phyloP scores from a whole-genome alignment of 2,329 filamentous ascomycete species.

The Cladobotryum protrusum region DNA sequence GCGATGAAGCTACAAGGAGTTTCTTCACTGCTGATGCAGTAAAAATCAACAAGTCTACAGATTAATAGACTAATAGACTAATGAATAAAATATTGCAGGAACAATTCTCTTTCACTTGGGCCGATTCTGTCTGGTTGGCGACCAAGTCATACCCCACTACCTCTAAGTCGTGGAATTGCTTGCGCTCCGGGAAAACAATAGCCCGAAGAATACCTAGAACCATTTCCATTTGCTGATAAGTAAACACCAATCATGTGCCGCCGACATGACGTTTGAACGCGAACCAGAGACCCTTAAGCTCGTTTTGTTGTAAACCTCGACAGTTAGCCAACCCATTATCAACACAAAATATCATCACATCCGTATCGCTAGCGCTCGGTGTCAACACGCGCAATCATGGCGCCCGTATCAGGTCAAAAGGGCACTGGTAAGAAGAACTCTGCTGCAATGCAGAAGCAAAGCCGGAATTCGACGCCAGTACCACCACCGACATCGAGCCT shows the following conservation, averaged over 20 bases:
- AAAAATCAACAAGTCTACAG: no score
- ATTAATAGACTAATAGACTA: no score
- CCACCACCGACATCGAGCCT: conserved; percentile 42
- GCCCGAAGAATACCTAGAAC: background rate
- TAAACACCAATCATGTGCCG: background rate
- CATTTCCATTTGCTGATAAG: background rate
- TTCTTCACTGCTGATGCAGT: no score
- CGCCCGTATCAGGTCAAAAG: conserved; percentile 53
- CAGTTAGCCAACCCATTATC: background rate
- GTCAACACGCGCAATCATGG: conserved; percentile 37
- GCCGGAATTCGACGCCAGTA: conserved; percentile 69
- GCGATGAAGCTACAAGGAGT: no score
- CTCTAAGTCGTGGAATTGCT: no score
- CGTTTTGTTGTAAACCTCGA: background rate
- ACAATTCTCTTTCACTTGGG: no score
- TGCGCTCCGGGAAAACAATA: background rate
- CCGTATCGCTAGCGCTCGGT: conserved; percentile 2
- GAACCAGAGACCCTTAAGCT: conserved; percentile 3
- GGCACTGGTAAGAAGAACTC: conserved; percentile 60
- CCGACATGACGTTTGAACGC: conserved; percentile 4
- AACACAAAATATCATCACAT: background rate
- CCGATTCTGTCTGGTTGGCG: no score
- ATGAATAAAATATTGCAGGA: no score
- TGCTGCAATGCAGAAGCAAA: conserved; percentile 59
- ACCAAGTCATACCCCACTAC: no score